Conservation (phyloP, 1,284 basidiomycete species). For the Cutaneotrichosporon sp. region DNA sequence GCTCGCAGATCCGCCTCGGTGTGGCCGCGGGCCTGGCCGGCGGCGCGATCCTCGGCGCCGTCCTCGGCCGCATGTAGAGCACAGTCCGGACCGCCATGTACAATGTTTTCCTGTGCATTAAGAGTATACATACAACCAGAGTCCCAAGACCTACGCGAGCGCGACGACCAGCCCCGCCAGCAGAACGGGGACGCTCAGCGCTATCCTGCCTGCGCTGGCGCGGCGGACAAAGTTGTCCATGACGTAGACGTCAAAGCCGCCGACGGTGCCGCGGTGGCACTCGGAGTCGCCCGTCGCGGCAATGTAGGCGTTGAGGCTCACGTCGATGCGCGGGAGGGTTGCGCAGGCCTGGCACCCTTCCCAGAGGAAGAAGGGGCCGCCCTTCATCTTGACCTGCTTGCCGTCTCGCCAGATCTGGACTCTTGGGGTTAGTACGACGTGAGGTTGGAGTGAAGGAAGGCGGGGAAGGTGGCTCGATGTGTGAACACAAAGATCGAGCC, state of each 20-base stretch:
- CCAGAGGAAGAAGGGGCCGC: slow-evolving; percentile 21
- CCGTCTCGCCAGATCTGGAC: slow-evolving; percentile 18
- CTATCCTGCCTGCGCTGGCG: not conserved
- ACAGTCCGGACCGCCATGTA: not conserved
- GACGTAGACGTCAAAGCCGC: slow-evolving; percentile 22
- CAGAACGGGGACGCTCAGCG: not conserved
- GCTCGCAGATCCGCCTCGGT: not conserved
- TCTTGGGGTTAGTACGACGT: slow-evolving; percentile 2
- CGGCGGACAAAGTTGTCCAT: slow-evolving; percentile 19
- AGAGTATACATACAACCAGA: not conserved
- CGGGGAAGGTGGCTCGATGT: not conserved
- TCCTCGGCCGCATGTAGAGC: not conserved
- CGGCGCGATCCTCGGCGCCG: slow-evolving; percentile 16
- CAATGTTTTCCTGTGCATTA: not conserved
- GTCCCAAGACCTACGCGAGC: not conserved
- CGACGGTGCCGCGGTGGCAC: slow-evolving; percentile 17
- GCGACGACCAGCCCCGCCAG: not conserved
- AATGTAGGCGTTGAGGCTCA: slow-evolving; percentile 18
- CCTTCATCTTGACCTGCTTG: not conserved
- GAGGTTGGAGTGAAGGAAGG: not conserved
- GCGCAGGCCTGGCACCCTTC: slow-evolving; percentile 25
- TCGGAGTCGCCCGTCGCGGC: slow-evolving; percentile 17
- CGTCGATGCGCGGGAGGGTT: slow-evolving; percentile 17
- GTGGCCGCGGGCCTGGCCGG: not conserved
- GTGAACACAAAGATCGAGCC: too few species aligned